Conservation (phyloP, 192 early-diverging fungal genomes). For the Backusella mclennaniae region DNA sequence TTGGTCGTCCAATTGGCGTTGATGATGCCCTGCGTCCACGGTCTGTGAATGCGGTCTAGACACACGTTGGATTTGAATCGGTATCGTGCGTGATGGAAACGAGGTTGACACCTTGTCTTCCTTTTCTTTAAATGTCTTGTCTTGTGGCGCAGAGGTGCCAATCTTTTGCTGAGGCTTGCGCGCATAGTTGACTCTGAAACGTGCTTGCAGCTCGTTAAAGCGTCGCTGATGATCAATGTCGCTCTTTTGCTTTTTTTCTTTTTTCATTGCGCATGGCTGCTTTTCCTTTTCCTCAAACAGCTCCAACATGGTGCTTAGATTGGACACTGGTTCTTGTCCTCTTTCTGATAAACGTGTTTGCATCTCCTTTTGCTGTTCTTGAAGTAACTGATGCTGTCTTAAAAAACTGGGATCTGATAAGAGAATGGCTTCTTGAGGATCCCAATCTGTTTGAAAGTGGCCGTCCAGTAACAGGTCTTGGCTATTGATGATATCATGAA, state of each 20-base stretch:
- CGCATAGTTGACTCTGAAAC: constrained; percentile 35
- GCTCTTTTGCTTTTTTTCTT: not conserved
- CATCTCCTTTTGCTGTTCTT: constrained; percentile 28
- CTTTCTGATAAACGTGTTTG: constrained; percentile 18
- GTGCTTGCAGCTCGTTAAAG: constrained; percentile 30
- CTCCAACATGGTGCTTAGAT: constrained; percentile 26
- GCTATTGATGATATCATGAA: not conserved
- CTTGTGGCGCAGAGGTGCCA: constrained; percentile 19
- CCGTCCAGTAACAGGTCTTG: not conserved
- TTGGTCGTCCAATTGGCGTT: constrained; percentile 57
- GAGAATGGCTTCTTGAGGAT: constrained; percentile 19
- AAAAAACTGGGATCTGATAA: constrained; percentile 25
- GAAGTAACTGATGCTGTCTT: constrained; percentile 28
- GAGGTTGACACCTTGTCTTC: not conserved
- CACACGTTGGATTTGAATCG: constrained; percentile 34
- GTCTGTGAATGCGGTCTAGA: not conserved
- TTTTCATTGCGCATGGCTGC: not conserved
- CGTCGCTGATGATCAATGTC: constrained; percentile 32
- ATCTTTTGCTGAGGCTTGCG: constrained; percentile 21
- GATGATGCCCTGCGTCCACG: constrained; percentile 46
- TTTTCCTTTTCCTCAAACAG: not conserved
- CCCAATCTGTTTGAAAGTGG: not conserved
- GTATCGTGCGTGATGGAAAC: constrained; percentile 28
- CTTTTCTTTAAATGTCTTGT: not conserved
- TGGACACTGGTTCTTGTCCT: constrained; percentile 4